phyloP scores from a whole-genome alignment of 192 early-diverging fungal genomes.

The Backusella liffmaniae region DNA sequence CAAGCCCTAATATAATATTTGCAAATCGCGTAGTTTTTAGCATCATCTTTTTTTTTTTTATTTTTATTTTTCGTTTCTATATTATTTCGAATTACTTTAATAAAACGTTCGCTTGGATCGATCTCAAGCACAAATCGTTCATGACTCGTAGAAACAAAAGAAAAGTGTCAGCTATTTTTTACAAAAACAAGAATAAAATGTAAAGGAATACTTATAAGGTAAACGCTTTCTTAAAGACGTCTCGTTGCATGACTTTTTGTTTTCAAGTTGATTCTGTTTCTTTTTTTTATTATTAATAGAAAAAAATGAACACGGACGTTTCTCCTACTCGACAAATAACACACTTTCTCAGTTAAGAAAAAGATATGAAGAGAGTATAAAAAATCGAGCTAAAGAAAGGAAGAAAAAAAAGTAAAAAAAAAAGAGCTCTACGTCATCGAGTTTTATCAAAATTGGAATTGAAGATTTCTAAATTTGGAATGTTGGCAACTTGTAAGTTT shows the following conservation, averaged over 20 bases:
- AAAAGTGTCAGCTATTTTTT: slow-evolving; percentile 7
- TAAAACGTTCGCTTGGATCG: slow-evolving; percentile 42
- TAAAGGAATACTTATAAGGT: slow-evolving; percentile 39
- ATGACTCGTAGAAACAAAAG: slow-evolving; percentile 42
- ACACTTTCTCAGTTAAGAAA: slow-evolving; percentile 5
- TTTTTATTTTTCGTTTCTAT: not conserved
- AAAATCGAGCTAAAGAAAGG: not conserved
- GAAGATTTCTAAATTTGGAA: too few species aligned
- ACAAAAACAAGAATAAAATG: not conserved
- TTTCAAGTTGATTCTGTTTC: not conserved
- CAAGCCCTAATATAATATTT: slow-evolving; percentile 35
- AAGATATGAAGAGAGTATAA: not conserved
- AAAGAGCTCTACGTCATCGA: not conserved
- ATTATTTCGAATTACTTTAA: slow-evolving; percentile 35
- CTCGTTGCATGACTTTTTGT: slow-evolving; percentile 24
- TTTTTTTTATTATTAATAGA: not conserved
- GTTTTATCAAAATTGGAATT: not conserved
- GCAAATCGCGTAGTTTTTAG: not conserved
- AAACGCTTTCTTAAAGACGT: slow-evolving; percentile 28
- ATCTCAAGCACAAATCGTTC: slow-evolving; percentile 53
- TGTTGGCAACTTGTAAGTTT: too few species aligned
- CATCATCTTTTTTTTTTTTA: not conserved
- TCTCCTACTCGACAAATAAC: not conserved
- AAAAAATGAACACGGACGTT: not conserved
- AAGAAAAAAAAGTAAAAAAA: not conserved